Evolutionary conservation across 495 filamentous ascomycete genomes (phyloP).

Genomic region (Annulohypoxylon bovei): DNA sequence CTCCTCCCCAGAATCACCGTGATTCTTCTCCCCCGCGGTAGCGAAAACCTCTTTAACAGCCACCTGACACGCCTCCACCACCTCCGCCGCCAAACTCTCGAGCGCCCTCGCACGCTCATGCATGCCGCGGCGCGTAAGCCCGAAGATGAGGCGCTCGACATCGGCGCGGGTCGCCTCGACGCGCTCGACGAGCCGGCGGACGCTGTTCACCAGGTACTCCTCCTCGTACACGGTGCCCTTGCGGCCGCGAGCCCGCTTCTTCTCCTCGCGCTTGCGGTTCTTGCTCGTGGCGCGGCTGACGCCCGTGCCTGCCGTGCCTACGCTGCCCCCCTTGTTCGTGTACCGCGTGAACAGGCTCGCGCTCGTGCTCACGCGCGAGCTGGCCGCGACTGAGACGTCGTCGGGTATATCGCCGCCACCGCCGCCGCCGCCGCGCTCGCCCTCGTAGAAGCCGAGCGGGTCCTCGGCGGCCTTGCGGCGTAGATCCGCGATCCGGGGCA

Average conservation of each 20-base stretch:
- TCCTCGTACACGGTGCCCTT: slow-evolving; percentile 98
- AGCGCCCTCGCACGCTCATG: slow-evolving; percentile 83
- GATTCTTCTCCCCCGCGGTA: slow-evolving; percentile 38
- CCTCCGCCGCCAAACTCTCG: slow-evolving; percentile 74
- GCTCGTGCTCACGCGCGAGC: slow-evolving; percentile 77
- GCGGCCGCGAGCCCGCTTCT: slow-evolving; percentile 91
- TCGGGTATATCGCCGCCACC: slow-evolving; percentile 79
- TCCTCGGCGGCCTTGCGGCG: slow-evolving; percentile 81
- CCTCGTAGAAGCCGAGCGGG: slow-evolving; percentile 80
- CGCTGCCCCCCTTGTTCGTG: slow-evolving; percentile 70
- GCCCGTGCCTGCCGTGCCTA: slow-evolving; percentile 72
- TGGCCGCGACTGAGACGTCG: slow-evolving; percentile 89
- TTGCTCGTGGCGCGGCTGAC: slow-evolving; percentile 80
- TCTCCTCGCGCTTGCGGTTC: slow-evolving; percentile 86
- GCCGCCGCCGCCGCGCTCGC: slow-evolving; percentile 68
- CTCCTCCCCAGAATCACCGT: slow-evolving; percentile 23
- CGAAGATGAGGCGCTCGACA: slow-evolving; percentile 74
- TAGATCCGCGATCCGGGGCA: slow-evolving; percentile 84
- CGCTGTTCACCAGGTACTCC: slow-evolving; percentile 90
- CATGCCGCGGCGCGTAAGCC: slow-evolving; percentile 82
- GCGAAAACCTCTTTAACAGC: slow-evolving; percentile 76
- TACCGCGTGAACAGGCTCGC: slow-evolving; percentile 92
- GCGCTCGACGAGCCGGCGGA: slow-evolving; percentile 83
- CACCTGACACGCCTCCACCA: slow-evolving; percentile 71
- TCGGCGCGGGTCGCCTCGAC: slow-evolving; percentile 77